Percentiles rank a stretch among this genome's conserved stretches.
phyloP scores from a whole-genome alignment of 345 rosid genomes.

The Gossypium thurberi region DNA sequence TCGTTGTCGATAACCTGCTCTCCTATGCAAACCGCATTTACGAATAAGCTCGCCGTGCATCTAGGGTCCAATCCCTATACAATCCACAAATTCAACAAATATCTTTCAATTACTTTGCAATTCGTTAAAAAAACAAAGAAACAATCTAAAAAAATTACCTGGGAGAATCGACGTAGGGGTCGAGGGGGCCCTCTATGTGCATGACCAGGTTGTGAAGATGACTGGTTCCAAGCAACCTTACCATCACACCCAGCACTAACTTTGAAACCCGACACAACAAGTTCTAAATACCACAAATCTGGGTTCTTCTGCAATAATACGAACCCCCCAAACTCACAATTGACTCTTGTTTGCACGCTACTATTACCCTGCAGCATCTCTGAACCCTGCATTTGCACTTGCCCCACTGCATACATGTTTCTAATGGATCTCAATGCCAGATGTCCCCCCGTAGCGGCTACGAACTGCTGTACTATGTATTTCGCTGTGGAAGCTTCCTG shows the following conservation, averaged over 20 bases:
- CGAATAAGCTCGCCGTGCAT: conserved; percentile 65
- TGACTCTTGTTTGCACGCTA: conserved; percentile 38
- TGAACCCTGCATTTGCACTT: conserved; percentile 75
- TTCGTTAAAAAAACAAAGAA: not conserved
- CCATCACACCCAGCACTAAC: conserved; percentile 90
- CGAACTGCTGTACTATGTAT: conserved; percentile 77
- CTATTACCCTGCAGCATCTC: conserved; percentile 62
- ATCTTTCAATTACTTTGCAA: not conserved
- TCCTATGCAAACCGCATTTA: conserved; percentile 63
- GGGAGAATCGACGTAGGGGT: conserved; percentile 84
- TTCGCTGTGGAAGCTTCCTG: conserved; percentile 84
- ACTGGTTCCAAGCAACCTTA: conserved; percentile 86
- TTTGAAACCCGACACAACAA: conserved; percentile 81
- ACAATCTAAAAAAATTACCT: conserved; percentile 27
- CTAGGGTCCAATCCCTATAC: conserved; percentile 83
- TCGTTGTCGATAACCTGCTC: conserved; percentile 48
- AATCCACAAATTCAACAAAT: not conserved
- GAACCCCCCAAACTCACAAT: conserved; percentile 75
- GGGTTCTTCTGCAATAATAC: conserved; percentile 94
- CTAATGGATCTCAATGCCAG: conserved; percentile 44
- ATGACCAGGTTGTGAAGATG: conserved; percentile 69
- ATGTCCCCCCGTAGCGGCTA: conserved; percentile 80
- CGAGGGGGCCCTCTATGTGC: conserved; percentile 83
- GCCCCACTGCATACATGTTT: conserved; percentile 87
- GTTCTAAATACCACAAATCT: conserved; percentile 74